Base-by-base conservation (phyloP, 192 early-diverging fungal species). In the Coemansia sp. region DNA sequence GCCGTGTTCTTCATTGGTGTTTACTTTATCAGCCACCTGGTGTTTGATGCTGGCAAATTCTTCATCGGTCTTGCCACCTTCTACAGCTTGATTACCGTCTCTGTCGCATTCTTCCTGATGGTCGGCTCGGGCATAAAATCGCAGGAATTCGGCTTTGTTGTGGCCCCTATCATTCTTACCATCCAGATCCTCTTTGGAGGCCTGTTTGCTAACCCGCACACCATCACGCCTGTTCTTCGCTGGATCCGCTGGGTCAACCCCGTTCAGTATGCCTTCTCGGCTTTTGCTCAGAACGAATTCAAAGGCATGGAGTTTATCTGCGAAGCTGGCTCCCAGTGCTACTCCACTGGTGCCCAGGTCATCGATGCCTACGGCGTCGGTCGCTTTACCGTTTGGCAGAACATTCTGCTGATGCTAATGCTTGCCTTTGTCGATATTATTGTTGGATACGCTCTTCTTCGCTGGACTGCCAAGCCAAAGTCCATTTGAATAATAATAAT, bases 191-290 rank as follows among this genome's bases (percentile, higher is more conserved):
- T 83, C 22, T 83, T 74, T 51, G 74, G 74, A 45, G 82, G 78
- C 13, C 54, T 81, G 29, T 70, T 83, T 55, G 74, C 69, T 32
- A 74, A 74, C 64, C 63, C 67, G 4, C 46, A 68, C 5, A 62
- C 65, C 2, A 72, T 83, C 47, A 81, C 82, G 1, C 71, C 78
- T 0, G 82, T 81, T 22, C 67, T 80, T 28, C 58, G 69, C 18
- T 83, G 82, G 82, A 74, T 83, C 11, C 77, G 78, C 47, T 83
- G 69, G 72, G 55, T 83, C 58, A 74, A 75, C 34, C 69, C 68
- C 32, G 62, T 83, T 1, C 63, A 74, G 46, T 81, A 83, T 46
- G 62, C 55, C 0, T 83, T 75, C 42, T 30, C 72, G 7, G 58
- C 72, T 4, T 48, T 83, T 20, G 39, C 62, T 1, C 74, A 75